Evolutionary conservation across 2,329 filamentous ascomycete species (phyloP).

Genomic region (Diplodia sapinea): DNA sequence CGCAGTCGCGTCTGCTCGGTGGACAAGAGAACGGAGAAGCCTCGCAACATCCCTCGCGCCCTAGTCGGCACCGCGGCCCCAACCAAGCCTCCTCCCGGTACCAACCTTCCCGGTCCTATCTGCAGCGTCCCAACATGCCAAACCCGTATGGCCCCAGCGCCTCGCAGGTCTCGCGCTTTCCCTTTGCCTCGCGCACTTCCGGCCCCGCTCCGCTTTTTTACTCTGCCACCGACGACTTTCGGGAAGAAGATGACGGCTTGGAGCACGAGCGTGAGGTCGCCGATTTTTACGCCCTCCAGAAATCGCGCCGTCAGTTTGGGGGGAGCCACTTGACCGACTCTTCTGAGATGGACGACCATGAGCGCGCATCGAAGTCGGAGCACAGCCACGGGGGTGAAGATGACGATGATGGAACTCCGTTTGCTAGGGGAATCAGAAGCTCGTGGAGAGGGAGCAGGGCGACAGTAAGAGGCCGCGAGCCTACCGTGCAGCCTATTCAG

Average conservation of each 20-base stretch:
- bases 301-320: constrained; percentile 86
- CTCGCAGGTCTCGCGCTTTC: constrained; percentile 76
- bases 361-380: constrained; percentile 49
- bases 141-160: constrained; percentile 79
- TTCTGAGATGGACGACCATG: constrained; percentile 78
- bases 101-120: constrained; percentile 56
- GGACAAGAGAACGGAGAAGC: constrained; percentile 49
- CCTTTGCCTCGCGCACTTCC: constrained; percentile 78
- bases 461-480: constrained; percentile 45
- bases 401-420: constrained; percentile 42
- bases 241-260: constrained; percentile 90
- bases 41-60: constrained; percentile 46
- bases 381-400: constrained; percentile 55
- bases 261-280: constrained; percentile 89
- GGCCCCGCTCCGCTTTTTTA: constrained; percentile 93
- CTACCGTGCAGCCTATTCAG: constrained; percentile 42
- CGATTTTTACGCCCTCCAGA: constrained; percentile 91
- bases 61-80: constrained; percentile 55
- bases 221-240: constrained; percentile 86
- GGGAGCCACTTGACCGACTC: constrained; percentile 84
- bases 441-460: constrained; percentile 61
- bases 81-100: constrained; percentile 56
- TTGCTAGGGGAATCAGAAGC: constrained; percentile 60
- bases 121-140: constrained; percentile 57
- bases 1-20: constrained; percentile 85